Percentiles rank a stretch among this genome's conserved stretches.
These are phyloP conservation scores for Neopestalotiopsis sp. DNA, from an alignment of 2,329 filamentous ascomycete genomes.

Conservation along the genomic window DNA sequence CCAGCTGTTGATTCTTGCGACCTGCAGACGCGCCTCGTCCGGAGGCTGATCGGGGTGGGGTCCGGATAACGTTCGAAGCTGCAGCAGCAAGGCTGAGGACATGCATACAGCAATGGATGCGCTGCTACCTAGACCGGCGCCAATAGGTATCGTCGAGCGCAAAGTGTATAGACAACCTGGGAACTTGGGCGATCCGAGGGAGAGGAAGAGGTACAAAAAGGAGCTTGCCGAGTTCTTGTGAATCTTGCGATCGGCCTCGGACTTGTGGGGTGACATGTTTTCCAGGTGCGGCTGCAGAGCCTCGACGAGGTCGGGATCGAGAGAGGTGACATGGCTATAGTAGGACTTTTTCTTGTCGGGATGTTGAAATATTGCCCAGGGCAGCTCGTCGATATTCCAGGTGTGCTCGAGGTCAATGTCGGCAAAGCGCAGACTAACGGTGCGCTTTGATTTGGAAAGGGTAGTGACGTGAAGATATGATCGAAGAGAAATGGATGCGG, in stretches of 20 bases:
- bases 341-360: slow-evolving; percentile 92
- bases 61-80: slow-evolving; percentile 85
- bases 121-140: slow-evolving; percentile 89
- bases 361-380: slow-evolving; percentile 82
- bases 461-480: slow-evolving; percentile 97
- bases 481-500: slow-evolving; percentile 90
- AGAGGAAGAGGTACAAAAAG: slow-evolving; percentile 93
- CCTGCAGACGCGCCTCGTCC: slow-evolving; percentile 85
- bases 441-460: slow-evolving; percentile 88
- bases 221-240: slow-evolving; percentile 81
- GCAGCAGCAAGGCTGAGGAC: slow-evolving; percentile 80
- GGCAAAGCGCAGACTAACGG: slow-evolving; percentile 85
- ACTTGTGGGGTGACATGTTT: slow-evolving; percentile 68
- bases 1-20: slow-evolving; percentile 97
- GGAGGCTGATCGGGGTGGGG: slow-evolving; percentile 90
- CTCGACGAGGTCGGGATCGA: slow-evolving; percentile 82
- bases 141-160: slow-evolving; percentile 91
- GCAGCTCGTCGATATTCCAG: slow-evolving; percentile 92
- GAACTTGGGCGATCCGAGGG: slow-evolving; percentile 78
- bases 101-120: slow-evolving; percentile 94
- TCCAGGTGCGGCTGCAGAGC: slow-evolving; percentile 81
- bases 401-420: slow-evolving; percentile 90
- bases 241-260: slow-evolving; percentile 79
- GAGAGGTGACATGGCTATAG: slow-evolving; percentile 83
- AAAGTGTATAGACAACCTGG: slow-evolving; percentile 87